phyloP scores from a whole-genome alignment of 805 yeast species.

The Nakazawaea siamensis region DNA sequence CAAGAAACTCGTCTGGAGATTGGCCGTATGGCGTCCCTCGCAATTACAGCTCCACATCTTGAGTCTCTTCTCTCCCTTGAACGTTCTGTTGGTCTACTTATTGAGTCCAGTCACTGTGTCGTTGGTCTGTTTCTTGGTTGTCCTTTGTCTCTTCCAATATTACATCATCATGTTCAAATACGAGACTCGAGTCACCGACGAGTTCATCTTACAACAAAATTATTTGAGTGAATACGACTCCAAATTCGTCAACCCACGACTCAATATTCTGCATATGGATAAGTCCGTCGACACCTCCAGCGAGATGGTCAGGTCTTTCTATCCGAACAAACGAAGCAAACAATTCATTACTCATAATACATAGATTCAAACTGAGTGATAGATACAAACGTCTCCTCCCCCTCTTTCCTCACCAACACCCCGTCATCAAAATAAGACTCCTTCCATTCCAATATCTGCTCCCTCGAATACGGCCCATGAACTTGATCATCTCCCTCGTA shows the following conservation, averaged over 20 bases:
- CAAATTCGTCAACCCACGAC: conserved; percentile 54
- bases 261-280: conserved; percentile 44
- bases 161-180: conserved; percentile 34
- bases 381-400: conserved; percentile 16
- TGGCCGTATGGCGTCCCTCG: conserved; percentile 63
- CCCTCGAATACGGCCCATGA: conserved; percentile 40
- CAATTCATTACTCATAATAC: conserved; percentile 5
- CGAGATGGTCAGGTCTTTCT: conserved; percentile 6
- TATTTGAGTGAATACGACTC: conserved; percentile 53
- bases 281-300: conserved; percentile 38
- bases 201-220: conserved; percentile 50
- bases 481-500: conserved; percentile 28
- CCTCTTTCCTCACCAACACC: conserved; percentile 32
- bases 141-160: conserved; percentile 30
- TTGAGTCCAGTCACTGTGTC: conserved; percentile 13
- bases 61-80: conserved; percentile 53
- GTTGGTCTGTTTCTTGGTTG: conserved; percentile 21
- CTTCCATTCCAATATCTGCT: conserved; percentile 52
- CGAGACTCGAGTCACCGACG: conserved; percentile 43
- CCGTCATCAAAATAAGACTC: conserved; percentile 35
- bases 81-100: conserved; percentile 29
- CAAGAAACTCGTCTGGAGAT: conserved; percentile 30
- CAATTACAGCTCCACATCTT: conserved; percentile 43
- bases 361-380: conserved; percentile 17
- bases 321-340: conserved; percentile 8